These are phyloP conservation scores for Brassica cretica DNA, from an alignment of 345 rosid species.

Conservation along the genomic window DNA sequence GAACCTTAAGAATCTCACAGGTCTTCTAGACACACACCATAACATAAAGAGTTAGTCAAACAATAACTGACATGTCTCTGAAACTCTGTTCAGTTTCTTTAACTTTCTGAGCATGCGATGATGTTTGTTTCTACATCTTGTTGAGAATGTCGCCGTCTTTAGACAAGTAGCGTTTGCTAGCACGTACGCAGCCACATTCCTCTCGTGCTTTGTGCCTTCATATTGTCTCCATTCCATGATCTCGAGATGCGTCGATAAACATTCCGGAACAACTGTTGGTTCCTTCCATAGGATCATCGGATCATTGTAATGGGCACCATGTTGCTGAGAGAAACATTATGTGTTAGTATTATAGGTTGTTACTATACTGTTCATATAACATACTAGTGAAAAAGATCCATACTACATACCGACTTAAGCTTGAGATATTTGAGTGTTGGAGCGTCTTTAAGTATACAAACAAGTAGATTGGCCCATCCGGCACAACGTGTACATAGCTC, in stretches of 20 bases:
- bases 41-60: conserved; percentile 11
- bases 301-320: not conserved
- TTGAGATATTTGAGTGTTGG: not conserved
- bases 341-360: not conserved
- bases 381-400: not conserved
- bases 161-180: conserved; percentile 26
- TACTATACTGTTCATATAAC: not conserved
- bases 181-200: conserved; percentile 5
- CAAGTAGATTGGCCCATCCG: not conserved
- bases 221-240: conserved; percentile 25
- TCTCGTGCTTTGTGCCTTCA: conserved; percentile 20
- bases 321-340: conserved; percentile 18
- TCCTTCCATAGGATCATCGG: not conserved
- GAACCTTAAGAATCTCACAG: not conserved
- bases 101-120: not conserved
- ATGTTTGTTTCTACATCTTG: not conserved
- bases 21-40: not conserved
- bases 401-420: conserved; percentile 1
- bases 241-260: conserved; percentile 2
- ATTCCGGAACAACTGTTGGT: conserved; percentile 1
- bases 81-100: not conserved
- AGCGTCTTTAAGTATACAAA: not conserved
- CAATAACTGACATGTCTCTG: conserved; percentile 2
- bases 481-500: not conserved
- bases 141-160: conserved; percentile 18